Base-by-base conservation (phyloP, 1,284 basidiomycete species). In the Stereum hirsutum region DNA sequence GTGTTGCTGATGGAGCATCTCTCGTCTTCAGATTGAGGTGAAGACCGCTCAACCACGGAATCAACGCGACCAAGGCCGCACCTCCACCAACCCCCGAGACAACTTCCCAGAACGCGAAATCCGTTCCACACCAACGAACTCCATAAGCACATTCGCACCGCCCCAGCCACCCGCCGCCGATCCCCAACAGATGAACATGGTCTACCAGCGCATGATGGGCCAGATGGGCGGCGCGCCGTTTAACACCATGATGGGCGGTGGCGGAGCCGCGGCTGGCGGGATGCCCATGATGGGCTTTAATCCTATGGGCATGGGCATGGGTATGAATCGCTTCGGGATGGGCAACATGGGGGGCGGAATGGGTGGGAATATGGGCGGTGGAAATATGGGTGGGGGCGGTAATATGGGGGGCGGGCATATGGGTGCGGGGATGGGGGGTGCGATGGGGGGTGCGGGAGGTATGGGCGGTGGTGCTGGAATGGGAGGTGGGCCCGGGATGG, bases 1-100 rank as follows among this genome's bases (percentile, higher is more conserved):
- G 21, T 20, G 8, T 15, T 8, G 10, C 28, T 26, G 23, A 31
- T 33, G n/a, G 25, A 14, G 23, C 30, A 15, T 30, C 10, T 23
- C 2, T 19, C 24, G 15, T 21, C 19, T 14, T 0, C 48, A 91
- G 85, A 88, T 94, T 52, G 90, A 94, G 60, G 86, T 93, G 44
- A 92, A 92, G 61, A 70, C 77, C 45, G 88, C 86, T 5, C 87
- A 89, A 57, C 86, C 88, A 4, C 75, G 86, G 47, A 77, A 70
- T 47, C 78, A 81, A 52, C 73, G 80, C 24, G 78, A 81, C 43
- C 70, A 74, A 53, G 61, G 66, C 15, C 54, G 70, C 24, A 33
- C 32, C 14, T 15, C 3, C n/a, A 24, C 21, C 11, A 31, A 32
- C 8, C 25, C 33, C 6, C 32, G 43, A 33, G 42, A 28, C 23